These are phyloP conservation scores for Scleroderma citrinum DNA, from an alignment of 768 basidiomycete genomes.

Conservation along the genomic window DNA sequence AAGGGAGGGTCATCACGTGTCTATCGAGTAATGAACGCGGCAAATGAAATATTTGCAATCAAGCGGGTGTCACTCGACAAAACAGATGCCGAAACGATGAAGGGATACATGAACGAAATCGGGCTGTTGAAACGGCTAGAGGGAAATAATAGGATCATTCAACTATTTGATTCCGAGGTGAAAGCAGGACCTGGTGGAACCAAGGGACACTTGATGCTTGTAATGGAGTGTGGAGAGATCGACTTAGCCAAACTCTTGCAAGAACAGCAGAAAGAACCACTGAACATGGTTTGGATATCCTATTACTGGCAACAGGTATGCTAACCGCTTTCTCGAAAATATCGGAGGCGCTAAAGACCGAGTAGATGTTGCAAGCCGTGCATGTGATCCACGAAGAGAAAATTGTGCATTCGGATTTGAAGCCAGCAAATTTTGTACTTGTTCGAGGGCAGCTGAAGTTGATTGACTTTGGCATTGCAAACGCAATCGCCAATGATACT, in stretches of 20 bases:
- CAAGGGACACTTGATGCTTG: constrained; percentile 73
- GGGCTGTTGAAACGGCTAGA: constrained; percentile 87
- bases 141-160: constrained; percentile 89
- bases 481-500: constrained; percentile 97
- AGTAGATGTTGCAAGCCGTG: constrained; percentile 96
- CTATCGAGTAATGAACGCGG: constrained; percentile 77
- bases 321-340: background rate
- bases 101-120: constrained; percentile 95
- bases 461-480: constrained; percentile 99
- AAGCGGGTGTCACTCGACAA: constrained; percentile 90
- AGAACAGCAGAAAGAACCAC: constrained; percentile 75
- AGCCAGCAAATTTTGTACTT: constrained; percentile 97
- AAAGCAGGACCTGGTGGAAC: constrained; percentile 56
- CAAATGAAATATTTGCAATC: constrained; percentile 79
- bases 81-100: constrained; percentile 84
- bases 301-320: constrained; percentile 96
- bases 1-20: constrained; percentile 96
- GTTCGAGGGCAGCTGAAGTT: constrained; percentile 93
- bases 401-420: constrained; percentile 97
- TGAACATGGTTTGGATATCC: constrained; percentile 92
- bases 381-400: constrained; percentile 97
- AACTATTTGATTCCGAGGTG: constrained; percentile 86
- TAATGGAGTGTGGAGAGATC: constrained; percentile 97
- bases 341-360: background rate
- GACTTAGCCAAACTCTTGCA: constrained; percentile 81